phyloP scores from a whole-genome alignment of 805 yeast species.

The Kodamaea hsintzibuensis region DNA sequence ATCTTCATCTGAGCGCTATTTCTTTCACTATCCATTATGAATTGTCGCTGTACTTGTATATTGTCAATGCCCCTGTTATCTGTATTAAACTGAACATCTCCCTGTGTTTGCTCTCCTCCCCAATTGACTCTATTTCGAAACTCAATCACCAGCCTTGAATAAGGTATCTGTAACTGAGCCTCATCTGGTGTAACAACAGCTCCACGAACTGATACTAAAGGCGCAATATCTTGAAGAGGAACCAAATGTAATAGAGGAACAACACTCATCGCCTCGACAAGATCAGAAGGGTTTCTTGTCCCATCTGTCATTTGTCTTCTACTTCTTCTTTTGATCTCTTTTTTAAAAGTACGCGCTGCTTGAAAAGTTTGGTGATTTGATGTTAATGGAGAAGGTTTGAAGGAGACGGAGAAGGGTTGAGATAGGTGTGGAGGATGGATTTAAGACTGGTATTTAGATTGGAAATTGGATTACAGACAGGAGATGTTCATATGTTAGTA shows the following conservation, averaged over 20 bases:
- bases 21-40: neutral
- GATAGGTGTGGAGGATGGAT: neutral
- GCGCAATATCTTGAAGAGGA: constrained; percentile 27
- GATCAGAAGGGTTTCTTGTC: constrained; percentile 15
- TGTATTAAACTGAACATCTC: constrained; percentile 10
- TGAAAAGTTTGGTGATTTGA: neutral
- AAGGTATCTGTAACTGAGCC: constrained; percentile 12
- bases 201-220: constrained; percentile 9
- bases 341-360: constrained; percentile 1
- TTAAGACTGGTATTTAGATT: neutral
- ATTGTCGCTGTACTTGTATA: neutral
- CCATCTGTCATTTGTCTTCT: neutral
- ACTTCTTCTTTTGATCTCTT: neutral
- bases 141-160: neutral
- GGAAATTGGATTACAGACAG: no score
- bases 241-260: constrained; percentile 30
- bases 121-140: constrained; percentile 14
- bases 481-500: no score
- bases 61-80: neutral
- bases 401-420: no score
- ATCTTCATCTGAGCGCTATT: neutral
- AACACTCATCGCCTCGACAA: constrained; percentile 25
- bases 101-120: constrained; percentile 6
- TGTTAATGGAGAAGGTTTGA: neutral
- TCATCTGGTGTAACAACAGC: constrained; percentile 15